Evolutionary conservation across 441 rosid genomes (phyloP).

Genomic region (Pelargonium myrrhifolium): DNA sequence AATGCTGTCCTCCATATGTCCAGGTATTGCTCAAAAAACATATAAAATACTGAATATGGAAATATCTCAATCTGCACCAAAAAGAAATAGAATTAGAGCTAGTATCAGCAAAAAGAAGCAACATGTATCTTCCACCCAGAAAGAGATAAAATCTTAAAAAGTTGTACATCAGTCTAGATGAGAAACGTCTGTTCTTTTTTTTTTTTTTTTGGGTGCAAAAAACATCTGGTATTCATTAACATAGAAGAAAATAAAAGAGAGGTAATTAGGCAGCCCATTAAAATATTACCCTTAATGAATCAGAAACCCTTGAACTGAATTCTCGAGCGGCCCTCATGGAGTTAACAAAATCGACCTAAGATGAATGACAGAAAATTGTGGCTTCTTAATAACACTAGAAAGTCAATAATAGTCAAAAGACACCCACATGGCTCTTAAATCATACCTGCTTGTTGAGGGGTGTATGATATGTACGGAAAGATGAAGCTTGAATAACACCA

Average conservation of each 20-base stretch:
- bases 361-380: conserved; percentile 18
- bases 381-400: background rate
- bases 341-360: conserved; percentile 73
- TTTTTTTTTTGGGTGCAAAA: no score
- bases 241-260: conserved; percentile 8
- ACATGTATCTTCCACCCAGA: background rate
- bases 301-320: conserved; percentile 66
- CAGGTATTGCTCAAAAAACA: conserved; percentile 96
- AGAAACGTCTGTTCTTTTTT: background rate
- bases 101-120: conserved; percentile 2
- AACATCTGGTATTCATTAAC: conserved; percentile 3
- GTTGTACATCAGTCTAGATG: conserved; percentile 5
- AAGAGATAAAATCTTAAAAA: conserved; percentile 8
- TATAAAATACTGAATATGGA: conserved; percentile 89
- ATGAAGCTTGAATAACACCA: conserved; percentile 82
- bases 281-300: conserved; percentile 61
- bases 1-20: conserved; percentile 92
- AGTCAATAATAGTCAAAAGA: conserved; percentile 6
- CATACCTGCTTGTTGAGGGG: conserved; percentile 91
- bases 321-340: conserved; percentile 90
- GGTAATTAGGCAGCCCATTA: background rate
- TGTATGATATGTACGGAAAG: conserved; percentile 95
- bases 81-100: background rate
- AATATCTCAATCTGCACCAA: no score
- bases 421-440: conserved; percentile 10